These are phyloP conservation scores for Beauveria varroae DNA, from an alignment of 2,329 filamentous ascomycete genomes.

Conservation along the genomic window DNA sequence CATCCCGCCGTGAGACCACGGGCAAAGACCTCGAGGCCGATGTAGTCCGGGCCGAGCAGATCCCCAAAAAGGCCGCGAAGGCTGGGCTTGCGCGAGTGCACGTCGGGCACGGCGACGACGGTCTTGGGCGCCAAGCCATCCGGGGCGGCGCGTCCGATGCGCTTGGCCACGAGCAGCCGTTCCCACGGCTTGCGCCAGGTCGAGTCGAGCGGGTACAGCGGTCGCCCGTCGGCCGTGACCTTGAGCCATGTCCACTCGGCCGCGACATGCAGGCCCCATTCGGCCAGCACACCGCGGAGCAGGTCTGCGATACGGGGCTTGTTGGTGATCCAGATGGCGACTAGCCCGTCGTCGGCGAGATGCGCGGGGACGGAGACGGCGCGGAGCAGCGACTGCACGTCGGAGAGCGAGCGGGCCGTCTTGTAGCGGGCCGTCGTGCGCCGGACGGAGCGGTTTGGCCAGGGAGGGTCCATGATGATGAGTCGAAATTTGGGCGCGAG, in stretches of 20 bases:
- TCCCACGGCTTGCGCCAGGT: slow-evolving; percentile 72
- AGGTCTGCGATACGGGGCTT: slow-evolving; percentile 52
- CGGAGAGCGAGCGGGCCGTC: slow-evolving; percentile 37
- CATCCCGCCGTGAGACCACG: slow-evolving; percentile 66
- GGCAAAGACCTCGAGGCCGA: slow-evolving; percentile 69
- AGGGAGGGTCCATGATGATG: slow-evolving; percentile 69
- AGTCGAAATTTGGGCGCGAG: slow-evolving; percentile 53
- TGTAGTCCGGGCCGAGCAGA: slow-evolving; percentile 42
- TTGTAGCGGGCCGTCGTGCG: slow-evolving; percentile 42
- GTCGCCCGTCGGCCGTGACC: slow-evolving; percentile 56
- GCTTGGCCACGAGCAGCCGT: slow-evolving; percentile 55
- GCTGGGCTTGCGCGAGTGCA: slow-evolving; percentile 74
- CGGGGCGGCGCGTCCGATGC: slow-evolving; percentile 22
- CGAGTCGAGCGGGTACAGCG: slow-evolving; percentile 53
- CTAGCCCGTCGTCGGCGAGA: slow-evolving; percentile 46
- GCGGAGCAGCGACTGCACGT: slow-evolving; percentile 43
- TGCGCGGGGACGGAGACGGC: slow-evolving; percentile 49
- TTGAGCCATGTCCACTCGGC: slow-evolving; percentile 79
- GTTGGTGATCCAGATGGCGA: slow-evolving; percentile 75
- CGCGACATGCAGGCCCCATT: slow-evolving; percentile 57
- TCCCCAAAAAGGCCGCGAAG: slow-evolving; percentile 52
- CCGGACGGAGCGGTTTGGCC: slow-evolving; percentile 70
- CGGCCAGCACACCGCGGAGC: slow-evolving; percentile 51
- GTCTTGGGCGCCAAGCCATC: slow-evolving; percentile 37
- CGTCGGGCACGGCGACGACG: slow-evolving; percentile 62